These are phyloP conservation scores for Lathyrus tuberosus DNA, from an alignment of 306 rosid species.

Conservation along the genomic window DNA sequence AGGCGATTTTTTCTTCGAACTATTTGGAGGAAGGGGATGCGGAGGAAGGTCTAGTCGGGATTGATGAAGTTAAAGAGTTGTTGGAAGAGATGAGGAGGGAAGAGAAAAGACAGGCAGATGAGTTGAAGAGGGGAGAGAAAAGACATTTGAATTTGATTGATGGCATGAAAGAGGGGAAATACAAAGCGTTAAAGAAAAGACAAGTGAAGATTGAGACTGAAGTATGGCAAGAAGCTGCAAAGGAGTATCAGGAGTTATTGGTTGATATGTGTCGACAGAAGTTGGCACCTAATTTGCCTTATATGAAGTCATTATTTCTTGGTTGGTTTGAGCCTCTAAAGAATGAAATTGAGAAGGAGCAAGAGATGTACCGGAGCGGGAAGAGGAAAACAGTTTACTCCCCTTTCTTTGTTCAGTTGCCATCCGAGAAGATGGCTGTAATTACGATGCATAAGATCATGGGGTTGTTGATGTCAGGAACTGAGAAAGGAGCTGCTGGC, in stretches of 20 bases:
- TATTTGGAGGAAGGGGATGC: not conserved
- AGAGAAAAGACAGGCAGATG: not conserved
- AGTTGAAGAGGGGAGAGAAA: constrained; percentile 55
- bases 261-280: constrained; percentile 89
- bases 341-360: constrained; percentile 72
- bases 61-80: not conserved
- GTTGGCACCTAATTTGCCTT: constrained; percentile 90
- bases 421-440: constrained; percentile 86
- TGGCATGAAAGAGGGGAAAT: constrained; percentile 55
- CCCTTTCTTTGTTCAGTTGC: constrained; percentile 65
- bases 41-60: no score
- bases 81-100: constrained; percentile 10
- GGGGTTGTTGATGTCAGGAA: constrained; percentile 77
- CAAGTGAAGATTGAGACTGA: constrained; percentile 88
- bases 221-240: constrained; percentile 79
- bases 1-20: not conserved
- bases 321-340: constrained; percentile 95
- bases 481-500: constrained; percentile 59
- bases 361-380: constrained; percentile 52
- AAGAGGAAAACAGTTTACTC: constrained; percentile 55
- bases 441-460: constrained; percentile 92
- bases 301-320: constrained; percentile 83
- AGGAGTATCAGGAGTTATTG: constrained; percentile 84
- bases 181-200: constrained; percentile 56
- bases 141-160: constrained; percentile 35